These are phyloP conservation scores for Botrytis squamosa DNA, from an alignment of 2,329 filamentous ascomycete genomes.

Conservation along the genomic window DNA sequence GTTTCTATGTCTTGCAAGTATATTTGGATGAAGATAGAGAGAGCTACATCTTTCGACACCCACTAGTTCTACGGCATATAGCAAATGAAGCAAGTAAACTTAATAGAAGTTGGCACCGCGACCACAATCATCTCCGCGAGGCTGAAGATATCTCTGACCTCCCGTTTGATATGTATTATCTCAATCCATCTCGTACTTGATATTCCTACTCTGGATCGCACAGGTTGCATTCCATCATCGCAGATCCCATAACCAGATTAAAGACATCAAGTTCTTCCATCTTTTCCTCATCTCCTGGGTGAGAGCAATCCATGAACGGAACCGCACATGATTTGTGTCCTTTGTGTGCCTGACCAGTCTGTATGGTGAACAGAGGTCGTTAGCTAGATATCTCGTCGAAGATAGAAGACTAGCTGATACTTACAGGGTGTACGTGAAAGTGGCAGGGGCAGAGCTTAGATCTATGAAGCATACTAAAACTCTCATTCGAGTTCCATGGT, in stretches of 20 bases:
- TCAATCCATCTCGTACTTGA: too few species aligned
- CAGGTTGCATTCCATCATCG: neutral
- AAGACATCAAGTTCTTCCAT: neutral
- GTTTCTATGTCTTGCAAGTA: neutral
- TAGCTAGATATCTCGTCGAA: neutral
- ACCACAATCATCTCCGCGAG: too few species aligned
- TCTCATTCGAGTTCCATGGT: conserved; percentile 6
- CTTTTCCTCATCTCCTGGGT: conserved; percentile 10
- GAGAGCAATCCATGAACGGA: conserved; percentile 9
- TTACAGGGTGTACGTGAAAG: conserved; percentile 24
- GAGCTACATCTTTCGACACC: too few species aligned
- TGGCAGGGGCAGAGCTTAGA: conserved; percentile 23
- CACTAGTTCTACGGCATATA: neutral
- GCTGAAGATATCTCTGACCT: neutral
- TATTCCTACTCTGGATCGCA: neutral
- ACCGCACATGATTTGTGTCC: conserved; percentile 19
- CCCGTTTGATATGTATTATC: neutral
- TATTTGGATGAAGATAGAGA: neutral
- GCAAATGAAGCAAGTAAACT: neutral
- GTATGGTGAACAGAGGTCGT: neutral
- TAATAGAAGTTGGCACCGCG: neutral
- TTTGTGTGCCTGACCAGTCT: conserved; percentile 20
- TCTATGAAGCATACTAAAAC: conserved; percentile 25
- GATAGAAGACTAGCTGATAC: neutral
- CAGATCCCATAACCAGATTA: neutral